Conservation (phyloP, 306 rosid species). For the Arachis stenosperma region DNA sequence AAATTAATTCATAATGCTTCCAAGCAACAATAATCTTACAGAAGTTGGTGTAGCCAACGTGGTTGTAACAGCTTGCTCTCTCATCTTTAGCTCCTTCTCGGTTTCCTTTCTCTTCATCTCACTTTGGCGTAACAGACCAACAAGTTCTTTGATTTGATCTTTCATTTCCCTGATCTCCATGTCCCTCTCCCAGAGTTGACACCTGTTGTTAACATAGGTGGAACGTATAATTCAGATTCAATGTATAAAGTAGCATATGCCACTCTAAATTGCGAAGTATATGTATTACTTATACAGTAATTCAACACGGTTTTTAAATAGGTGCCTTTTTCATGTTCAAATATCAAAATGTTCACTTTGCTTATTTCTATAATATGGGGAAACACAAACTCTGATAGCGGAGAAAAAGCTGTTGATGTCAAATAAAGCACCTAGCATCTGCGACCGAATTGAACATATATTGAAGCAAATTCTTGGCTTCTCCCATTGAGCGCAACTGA, state of each 20-base stretch:
- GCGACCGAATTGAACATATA: conserved; percentile 91
- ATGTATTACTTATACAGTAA: conserved; percentile 5
- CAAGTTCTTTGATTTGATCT: conserved; percentile 97
- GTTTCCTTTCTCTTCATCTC: conserved; percentile 90
- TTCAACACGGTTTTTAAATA: conserved; percentile 30
- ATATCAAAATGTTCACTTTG: conserved; percentile 27
- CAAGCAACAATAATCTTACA: conserved; percentile 54
- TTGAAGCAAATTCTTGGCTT: conserved; percentile 94
- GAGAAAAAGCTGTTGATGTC: conserved; percentile 22
- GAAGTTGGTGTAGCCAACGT: conserved; percentile 78
- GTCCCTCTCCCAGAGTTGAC: conserved; percentile 95
- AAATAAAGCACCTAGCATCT: conserved; percentile 74
- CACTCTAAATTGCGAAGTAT: conserved; percentile 19
- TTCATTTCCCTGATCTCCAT: conserved; percentile 94
- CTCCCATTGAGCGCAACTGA: conserved; percentile 98
- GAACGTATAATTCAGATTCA: conserved; percentile 40
- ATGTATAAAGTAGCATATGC: conserved; percentile 11
- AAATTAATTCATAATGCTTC: conserved; percentile 27
- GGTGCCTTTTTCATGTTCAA: conserved; percentile 12
- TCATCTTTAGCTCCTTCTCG: conserved; percentile 87
- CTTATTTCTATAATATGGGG: conserved; percentile 24
- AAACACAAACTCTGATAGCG: not conserved
- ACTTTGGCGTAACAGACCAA: conserved; percentile 91
- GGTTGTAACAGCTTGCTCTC: conserved; percentile 78
- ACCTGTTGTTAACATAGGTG: conserved; percentile 58